Conservation (phyloP, 768 basidiomycete genomes). For the Kwoniella heveanensis region DNA sequence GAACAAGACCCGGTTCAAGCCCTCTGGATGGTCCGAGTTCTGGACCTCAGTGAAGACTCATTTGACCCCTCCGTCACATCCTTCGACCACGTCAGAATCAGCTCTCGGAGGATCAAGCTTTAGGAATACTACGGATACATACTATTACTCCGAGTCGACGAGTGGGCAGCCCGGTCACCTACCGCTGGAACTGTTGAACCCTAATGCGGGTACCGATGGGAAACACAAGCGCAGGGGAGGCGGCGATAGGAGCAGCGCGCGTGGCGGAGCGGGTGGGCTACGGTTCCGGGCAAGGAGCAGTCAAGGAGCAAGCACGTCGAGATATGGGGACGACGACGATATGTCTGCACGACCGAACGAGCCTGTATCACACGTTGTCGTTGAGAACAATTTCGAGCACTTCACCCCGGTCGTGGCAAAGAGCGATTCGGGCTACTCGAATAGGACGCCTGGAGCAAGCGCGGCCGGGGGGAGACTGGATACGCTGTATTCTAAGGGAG, state of each 20-base stretch:
- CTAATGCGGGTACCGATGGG: conserved; percentile 27
- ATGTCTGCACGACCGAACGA: conserved; percentile 24
- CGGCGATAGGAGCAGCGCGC: conserved; percentile 2
- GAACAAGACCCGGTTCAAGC: conserved; percentile 36
- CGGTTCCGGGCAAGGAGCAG: conserved; percentile 16
- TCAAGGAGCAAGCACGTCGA: conserved; percentile 30
- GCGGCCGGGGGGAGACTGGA: conserved; percentile 12
- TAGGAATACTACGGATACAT: conserved; percentile 33
- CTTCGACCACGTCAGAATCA: conserved; percentile 53
- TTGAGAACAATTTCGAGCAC: conserved; percentile 51
- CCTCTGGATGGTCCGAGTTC: conserved; percentile 20
- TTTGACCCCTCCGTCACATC: conserved; percentile 51
- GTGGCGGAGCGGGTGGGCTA: conserved; percentile 19
- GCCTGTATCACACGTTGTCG: conserved; percentile 49
- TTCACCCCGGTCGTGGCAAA: conserved; percentile 43
- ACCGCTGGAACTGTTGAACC: conserved; percentile 37
- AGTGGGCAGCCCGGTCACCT: conserved; percentile 19
- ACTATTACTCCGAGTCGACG: conserved; percentile 22
- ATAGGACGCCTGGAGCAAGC: conserved; percentile 28
- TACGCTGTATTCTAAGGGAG: conserved; percentile 17
- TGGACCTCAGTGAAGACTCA: conserved; percentile 38
- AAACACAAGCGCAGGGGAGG: conserved; percentile 29
- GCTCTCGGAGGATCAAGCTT: conserved; percentile 35
- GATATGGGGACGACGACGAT: conserved; percentile 51
- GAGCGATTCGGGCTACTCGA: conserved; percentile 48